Conservation (phyloP, 305 asterid genomes). For the Ruellia speciosa region DNA sequence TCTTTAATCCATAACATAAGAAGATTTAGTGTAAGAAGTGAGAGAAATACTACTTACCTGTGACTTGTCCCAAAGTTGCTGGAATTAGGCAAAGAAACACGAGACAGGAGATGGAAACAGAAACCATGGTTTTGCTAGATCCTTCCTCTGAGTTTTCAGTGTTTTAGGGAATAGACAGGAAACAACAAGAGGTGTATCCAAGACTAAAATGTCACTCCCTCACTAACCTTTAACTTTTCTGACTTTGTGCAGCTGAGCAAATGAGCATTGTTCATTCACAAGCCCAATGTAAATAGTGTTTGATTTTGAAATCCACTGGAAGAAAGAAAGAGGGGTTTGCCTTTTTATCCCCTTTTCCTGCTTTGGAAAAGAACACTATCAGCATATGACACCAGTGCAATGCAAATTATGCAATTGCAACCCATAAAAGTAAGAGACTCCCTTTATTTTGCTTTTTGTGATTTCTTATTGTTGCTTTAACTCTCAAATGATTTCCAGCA, state of each 20-base stretch:
- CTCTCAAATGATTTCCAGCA: background rate
- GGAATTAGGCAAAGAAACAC: slow-evolving; percentile 39
- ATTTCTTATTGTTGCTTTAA: background rate
- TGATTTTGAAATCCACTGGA: slow-evolving; percentile 29
- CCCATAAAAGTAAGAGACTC: slow-evolving; percentile 28
- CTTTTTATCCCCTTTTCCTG: slow-evolving; percentile 31
- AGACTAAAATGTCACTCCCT: slow-evolving; percentile 19
- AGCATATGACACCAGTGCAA: slow-evolving; percentile 27
- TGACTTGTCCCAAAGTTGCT: slow-evolving; percentile 48
- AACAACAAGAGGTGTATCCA: slow-evolving; percentile 10
- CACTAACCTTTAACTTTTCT: slow-evolving; percentile 30
- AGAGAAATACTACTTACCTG: slow-evolving; percentile 42
- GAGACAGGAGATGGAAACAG: slow-evolving; percentile 21
- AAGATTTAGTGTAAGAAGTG: background rate
- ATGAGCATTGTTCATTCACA: slow-evolving; percentile 28
- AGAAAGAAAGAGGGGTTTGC: slow-evolving; percentile 15
- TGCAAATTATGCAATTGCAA: no score
- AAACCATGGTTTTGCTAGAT: slow-evolving; percentile 29
- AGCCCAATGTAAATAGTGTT: slow-evolving; percentile 18
- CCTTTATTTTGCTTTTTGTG: slow-evolving; percentile 21
- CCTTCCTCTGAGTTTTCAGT: no score
- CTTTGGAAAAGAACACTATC: slow-evolving; percentile 48
- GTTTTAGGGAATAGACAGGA: background rate
- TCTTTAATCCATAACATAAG: background rate
- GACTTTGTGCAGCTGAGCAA: slow-evolving; percentile 23